These are phyloP conservation scores for Pseudocercospora musae DNA, from an alignment of 2,329 filamentous ascomycete genomes.

Conservation along the genomic window DNA sequence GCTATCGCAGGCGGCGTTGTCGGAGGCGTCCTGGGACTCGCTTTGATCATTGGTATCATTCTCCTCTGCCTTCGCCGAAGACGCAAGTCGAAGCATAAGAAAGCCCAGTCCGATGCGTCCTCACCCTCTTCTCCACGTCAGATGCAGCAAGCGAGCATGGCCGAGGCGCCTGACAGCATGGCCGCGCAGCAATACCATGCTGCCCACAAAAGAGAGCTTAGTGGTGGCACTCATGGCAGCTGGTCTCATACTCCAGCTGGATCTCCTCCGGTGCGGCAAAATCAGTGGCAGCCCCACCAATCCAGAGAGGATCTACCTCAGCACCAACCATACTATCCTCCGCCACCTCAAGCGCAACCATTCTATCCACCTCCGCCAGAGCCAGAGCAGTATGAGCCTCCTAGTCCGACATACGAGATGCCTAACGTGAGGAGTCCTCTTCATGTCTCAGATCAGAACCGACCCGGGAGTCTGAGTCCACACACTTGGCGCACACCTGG, in stretches of 20 bases:
- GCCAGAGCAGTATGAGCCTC: neutral
- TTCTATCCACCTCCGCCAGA: slow-evolving; percentile 6
- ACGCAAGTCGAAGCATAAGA: slow-evolving; percentile 33
- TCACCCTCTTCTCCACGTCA: neutral
- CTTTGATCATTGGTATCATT: slow-evolving; percentile 26
- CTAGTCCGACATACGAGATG: slow-evolving; percentile 6
- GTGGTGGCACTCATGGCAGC: neutral
- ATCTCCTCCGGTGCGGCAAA: slow-evolving; percentile 4
- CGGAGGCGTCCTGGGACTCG: slow-evolving; percentile 37
- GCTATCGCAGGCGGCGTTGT: slow-evolving; percentile 42
- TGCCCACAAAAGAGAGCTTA: neutral
- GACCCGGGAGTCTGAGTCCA: neutral
- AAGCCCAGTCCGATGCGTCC: neutral
- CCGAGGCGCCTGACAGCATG: neutral
- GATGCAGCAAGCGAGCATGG: neutral
- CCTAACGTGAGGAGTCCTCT: slow-evolving; percentile 8
- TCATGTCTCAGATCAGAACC: neutral
- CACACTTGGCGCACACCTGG: neutral
- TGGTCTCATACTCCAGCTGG: neutral
- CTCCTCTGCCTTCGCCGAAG: slow-evolving; percentile 36
- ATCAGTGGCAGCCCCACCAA: slow-evolving; percentile 3
- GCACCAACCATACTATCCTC: slow-evolving; percentile 16
- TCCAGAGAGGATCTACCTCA: slow-evolving; percentile 6
- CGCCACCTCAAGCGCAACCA: slow-evolving; percentile 11
- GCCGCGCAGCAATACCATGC: neutral